Evolutionary conservation across 1,284 basidiomycete species (phyloP).

Genomic region (Leccinum pachyderme): DNA sequence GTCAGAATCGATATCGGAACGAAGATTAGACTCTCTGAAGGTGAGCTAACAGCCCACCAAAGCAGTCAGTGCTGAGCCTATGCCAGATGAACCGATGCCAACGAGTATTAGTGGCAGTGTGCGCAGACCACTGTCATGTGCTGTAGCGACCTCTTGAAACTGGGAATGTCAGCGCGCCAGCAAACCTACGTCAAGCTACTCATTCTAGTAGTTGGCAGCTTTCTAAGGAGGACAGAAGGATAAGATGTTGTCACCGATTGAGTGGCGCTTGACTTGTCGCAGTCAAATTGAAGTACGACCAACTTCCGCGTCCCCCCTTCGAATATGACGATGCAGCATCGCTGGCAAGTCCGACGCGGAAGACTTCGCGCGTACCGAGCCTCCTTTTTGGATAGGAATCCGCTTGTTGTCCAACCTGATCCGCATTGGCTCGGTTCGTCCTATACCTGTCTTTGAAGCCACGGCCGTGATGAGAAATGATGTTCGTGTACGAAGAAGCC

Average conservation of each 20-base stretch:
- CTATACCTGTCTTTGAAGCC: not conserved
- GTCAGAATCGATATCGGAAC: conserved; percentile 1
- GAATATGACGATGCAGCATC: not conserved
- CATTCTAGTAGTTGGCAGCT: conserved; percentile 4
- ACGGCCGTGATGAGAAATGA: conserved; percentile 5
- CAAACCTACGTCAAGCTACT: not conserved
- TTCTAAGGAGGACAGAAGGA: conserved; percentile 1
- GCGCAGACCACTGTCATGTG: not conserved
- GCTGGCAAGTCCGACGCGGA: conserved; percentile 1
- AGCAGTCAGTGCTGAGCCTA: not conserved
- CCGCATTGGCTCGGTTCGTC: not conserved
- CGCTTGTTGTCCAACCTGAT: not conserved
- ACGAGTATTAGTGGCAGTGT: not conserved
- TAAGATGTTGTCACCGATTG: conserved; percentile 4
- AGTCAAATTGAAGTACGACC: not conserved
- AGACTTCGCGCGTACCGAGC: not conserved
- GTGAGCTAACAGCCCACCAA: not conserved
- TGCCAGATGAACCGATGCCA: not conserved
- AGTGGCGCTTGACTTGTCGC: conserved; percentile 9
- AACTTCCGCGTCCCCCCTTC: not conserved
- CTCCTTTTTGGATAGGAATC: not conserved
- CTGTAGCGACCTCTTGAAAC: conserved; percentile 4
- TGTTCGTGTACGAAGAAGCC: conserved; percentile 12
- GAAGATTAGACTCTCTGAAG: not conserved
- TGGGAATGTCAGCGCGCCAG: conserved; percentile 2